Evolutionary conservation across 208 protist species (phyloP).

Genomic region (Crithidia thermophila): DNA sequence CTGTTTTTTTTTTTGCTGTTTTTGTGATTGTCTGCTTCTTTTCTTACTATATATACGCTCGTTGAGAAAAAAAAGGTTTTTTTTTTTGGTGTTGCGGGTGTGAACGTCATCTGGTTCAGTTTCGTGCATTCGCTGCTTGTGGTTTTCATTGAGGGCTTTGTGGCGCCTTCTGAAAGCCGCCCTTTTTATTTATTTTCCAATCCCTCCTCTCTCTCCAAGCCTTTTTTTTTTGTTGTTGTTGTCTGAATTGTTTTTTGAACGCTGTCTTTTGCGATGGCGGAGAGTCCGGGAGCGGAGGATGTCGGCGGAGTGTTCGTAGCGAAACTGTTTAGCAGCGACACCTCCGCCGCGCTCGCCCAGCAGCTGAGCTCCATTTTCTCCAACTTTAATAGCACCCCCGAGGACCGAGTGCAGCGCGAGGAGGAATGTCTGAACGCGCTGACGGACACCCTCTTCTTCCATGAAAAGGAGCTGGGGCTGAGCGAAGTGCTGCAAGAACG

Average conservation of each 20-base stretch:
- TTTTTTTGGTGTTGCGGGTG: neutral
- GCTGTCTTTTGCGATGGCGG: too few relatives aligned
- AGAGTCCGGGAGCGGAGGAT: conserved; percentile 12
- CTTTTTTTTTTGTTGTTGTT: conserved; percentile 6
- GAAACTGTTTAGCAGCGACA: conserved; percentile 43
- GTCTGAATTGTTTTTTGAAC: too few relatives aligned
- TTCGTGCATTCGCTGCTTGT: too few relatives aligned
- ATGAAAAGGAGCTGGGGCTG: conserved; percentile 59
- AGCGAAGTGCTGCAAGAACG: conserved; percentile 58
- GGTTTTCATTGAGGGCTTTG: neutral
- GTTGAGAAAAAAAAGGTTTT: neutral
- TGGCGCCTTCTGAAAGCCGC: neutral
- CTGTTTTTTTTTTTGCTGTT: conserved; percentile 5
- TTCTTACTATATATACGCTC: neutral
- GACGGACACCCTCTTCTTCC: conserved; percentile 71
- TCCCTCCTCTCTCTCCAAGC: neutral
- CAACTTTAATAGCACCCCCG: conserved; percentile 67
- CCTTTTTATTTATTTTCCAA: conserved; percentile 22
- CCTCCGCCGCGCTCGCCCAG: conserved; percentile 58
- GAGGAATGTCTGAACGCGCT: conserved; percentile 79
- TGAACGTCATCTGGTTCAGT: too few relatives aligned
- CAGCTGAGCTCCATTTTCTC: conserved; percentile 77
- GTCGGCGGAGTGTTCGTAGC: conserved; percentile 13
- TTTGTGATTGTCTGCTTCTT: neutral
- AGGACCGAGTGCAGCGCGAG: conserved; percentile 50